These are phyloP conservation scores for Chrysoporthe deuterocubensis DNA, from an alignment of 2,329 filamentous ascomycete genomes.

Conservation along the genomic window DNA sequence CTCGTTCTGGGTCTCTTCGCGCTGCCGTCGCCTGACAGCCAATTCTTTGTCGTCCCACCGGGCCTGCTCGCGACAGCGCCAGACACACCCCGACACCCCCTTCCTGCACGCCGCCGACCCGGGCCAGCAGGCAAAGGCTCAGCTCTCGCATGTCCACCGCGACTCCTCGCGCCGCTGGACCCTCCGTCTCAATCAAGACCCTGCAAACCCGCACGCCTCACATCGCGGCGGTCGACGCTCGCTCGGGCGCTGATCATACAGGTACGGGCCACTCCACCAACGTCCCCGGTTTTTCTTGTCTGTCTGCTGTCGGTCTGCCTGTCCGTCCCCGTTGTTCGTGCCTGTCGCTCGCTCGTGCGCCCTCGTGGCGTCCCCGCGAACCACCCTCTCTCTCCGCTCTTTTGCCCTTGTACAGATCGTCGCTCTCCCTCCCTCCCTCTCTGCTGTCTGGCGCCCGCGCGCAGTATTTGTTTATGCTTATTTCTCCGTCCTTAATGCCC, in stretches of 20 bases:
- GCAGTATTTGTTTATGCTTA: constrained; percentile 6
- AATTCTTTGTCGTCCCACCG: constrained; percentile 27
- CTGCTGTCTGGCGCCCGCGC: not conserved
- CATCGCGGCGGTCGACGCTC: constrained; percentile 14
- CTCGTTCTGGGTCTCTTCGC: constrained; percentile 9
- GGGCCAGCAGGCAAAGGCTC: constrained; percentile 21
- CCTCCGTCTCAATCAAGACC: constrained; percentile 19
- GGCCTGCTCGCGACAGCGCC: constrained; percentile 17
- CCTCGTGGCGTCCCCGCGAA: constrained; percentile 12
- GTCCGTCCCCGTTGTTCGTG: constrained; percentile 5
- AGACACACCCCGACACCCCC: constrained; percentile 5
- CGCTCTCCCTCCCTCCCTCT: too few species aligned
- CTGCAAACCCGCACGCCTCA: constrained; percentile 21
- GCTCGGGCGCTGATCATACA: constrained; percentile 20
- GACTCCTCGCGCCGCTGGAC: constrained; percentile 19
- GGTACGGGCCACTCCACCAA: constrained; percentile 16
- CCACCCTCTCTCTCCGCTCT: not conserved
- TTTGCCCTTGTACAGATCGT: not conserved
- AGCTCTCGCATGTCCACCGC: constrained; percentile 22
- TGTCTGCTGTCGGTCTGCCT: not conserved
- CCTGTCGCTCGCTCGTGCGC: constrained; percentile 12
- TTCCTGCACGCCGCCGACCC: constrained; percentile 20
- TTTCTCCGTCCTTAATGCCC: not conserved
- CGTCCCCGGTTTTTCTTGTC: constrained; percentile 10
- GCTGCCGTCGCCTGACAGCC: constrained; percentile 26